Conservation (phyloP, 2,329 filamentous ascomycete species). For the Aspergillus sp. region DNA sequence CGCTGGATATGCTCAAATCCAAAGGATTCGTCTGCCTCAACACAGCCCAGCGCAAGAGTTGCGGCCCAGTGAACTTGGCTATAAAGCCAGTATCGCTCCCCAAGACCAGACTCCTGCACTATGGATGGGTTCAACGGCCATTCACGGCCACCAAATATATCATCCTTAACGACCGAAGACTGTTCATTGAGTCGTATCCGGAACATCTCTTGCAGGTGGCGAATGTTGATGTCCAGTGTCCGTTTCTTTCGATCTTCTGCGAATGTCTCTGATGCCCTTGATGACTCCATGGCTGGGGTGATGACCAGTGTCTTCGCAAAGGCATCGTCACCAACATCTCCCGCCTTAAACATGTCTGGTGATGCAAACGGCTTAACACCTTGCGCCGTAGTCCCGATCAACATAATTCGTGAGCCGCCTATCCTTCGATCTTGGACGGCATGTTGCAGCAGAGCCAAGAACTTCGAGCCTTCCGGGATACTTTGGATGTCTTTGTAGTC, state of each 20-base stretch:
- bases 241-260: constrained; percentile 41
- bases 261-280: constrained; percentile 33
- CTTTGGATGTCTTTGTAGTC: constrained; percentile 71
- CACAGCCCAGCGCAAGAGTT: constrained; percentile 43
- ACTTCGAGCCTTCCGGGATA: constrained; percentile 57
- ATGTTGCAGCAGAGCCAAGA: constrained; percentile 61
- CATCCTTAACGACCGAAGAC: constrained; percentile 20
- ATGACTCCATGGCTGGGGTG: constrained; percentile 38
- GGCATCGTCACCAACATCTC: constrained; percentile 36
- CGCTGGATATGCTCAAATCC: constrained; percentile 29
- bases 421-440: constrained; percentile 63
- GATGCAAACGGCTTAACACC: constrained; percentile 31
- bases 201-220: constrained; percentile 57
- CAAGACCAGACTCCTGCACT: constrained; percentile 32
- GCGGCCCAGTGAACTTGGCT: constrained; percentile 54
- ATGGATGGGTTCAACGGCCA: constrained; percentile 22
- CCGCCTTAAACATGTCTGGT: constrained; percentile 38
- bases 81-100: constrained; percentile 49
- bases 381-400: constrained; percentile 66
- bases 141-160: constrained; percentile 20
- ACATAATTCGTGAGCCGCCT: constrained; percentile 60
- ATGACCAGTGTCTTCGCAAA: constrained; percentile 47
- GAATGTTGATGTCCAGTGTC: constrained; percentile 50
- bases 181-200: constrained; percentile 27
- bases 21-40: constrained; percentile 32